A percentile compares a stretch with the other conserved stretches of the same genome.
Conservation (phyloP, 164 flowering plant species). For the Cinnamomum chago region DNA sequence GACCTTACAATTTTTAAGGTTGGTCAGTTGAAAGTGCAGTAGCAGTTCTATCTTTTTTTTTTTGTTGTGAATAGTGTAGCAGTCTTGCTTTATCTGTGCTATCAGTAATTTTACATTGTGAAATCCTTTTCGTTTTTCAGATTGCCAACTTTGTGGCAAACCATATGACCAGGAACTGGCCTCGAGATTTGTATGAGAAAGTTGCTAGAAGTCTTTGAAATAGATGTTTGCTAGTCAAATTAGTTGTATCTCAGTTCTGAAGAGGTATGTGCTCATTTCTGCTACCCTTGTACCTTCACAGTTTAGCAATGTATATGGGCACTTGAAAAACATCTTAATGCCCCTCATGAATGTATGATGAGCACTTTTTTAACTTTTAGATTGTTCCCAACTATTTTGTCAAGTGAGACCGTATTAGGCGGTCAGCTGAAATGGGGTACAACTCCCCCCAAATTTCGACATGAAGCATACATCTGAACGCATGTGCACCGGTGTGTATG, state of each 20-base stretch:
- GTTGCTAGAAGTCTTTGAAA: slow-evolving; percentile 70
- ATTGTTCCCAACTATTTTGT: background rate
- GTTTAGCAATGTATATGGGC: too few species aligned
- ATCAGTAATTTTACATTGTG: background rate
- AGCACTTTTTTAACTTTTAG: too few species aligned
- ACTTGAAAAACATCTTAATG: too few species aligned
- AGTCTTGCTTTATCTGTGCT: background rate
- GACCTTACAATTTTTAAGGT: too few species aligned
- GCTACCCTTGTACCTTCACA: too few species aligned
- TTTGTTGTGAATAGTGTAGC: too few species aligned
- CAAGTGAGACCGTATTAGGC: background rate
- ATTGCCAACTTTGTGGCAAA: slow-evolving; percentile 81
- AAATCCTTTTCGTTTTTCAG: slow-evolving; percentile 35
- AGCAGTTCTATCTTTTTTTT: too few species aligned
- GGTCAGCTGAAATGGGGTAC: background rate
- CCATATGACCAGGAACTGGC: slow-evolving; percentile 76
- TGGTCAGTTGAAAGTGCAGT: too few species aligned
- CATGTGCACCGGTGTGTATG: background rate
- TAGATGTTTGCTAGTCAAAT: background rate
- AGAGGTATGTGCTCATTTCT: background rate
- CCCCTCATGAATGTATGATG: too few species aligned
- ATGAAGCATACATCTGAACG: background rate
- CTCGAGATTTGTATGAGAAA: slow-evolving; percentile 79
- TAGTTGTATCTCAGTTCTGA: background rate
- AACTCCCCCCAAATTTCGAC: background rate